Percentiles rank a stretch among this genome's conserved stretches.
Conservation (phyloP, 257 asterid genomes). For the Nicotiana knightiana region DNA sequence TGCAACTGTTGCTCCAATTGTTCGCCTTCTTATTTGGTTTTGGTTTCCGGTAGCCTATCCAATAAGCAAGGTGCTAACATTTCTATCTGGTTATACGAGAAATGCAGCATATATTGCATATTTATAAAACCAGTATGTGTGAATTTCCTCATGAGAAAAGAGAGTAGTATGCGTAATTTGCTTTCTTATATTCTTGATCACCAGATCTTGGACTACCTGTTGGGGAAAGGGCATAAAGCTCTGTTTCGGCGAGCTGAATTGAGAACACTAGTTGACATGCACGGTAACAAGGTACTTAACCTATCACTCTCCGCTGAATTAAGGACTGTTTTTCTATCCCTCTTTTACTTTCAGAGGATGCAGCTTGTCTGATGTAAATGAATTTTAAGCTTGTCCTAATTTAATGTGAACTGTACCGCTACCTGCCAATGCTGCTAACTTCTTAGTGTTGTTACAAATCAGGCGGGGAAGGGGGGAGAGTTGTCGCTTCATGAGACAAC, state of each 20-base stretch:
- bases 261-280: slow-evolving; percentile 67
- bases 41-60: slow-evolving; percentile 66
- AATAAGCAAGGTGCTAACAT: slow-evolving; percentile 50
- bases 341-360: not conserved
- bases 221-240: slow-evolving; percentile 57
- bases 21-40: slow-evolving; percentile 44
- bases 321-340: not conserved
- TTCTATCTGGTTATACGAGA: not conserved
- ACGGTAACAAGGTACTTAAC: slow-evolving; percentile 56
- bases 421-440: not conserved
- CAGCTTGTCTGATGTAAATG: not conserved
- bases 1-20: slow-evolving; percentile 53
- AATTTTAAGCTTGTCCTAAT: no score
- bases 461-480: slow-evolving; percentile 88
- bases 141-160: not conserved
- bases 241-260: slow-evolving; percentile 70
- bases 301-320: not conserved
- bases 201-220: slow-evolving; percentile 64
- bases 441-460: not conserved
- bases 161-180: not conserved
- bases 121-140: not conserved
- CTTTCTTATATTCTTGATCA: not conserved
- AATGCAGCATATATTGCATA: not conserved
- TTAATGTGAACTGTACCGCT: not conserved
- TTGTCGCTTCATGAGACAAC: slow-evolving; percentile 57